These are phyloP conservation scores for Exidia glandulosa DNA, from an alignment of 768 basidiomycete genomes.

Conservation along the genomic window DNA sequence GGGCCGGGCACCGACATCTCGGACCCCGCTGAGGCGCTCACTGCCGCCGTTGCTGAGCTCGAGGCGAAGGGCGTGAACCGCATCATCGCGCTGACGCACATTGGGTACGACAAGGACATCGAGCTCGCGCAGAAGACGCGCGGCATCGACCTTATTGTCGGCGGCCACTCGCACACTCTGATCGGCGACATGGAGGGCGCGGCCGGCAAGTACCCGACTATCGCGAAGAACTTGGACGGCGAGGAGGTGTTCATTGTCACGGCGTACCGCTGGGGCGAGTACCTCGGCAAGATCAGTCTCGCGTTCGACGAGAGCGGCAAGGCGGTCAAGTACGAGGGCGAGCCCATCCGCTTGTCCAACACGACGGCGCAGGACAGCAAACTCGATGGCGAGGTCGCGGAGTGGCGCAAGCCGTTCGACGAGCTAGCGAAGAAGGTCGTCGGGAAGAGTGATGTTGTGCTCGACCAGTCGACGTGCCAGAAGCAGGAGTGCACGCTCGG, in stretches of 20 bases:
- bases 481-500: slow-evolving; percentile 33
- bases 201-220: slow-evolving; percentile 34
- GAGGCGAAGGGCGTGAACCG: slow-evolving; percentile 23
- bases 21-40: slow-evolving; percentile 26
- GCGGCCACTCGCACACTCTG: slow-evolving; percentile 37
- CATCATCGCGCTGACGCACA: slow-evolving; percentile 35
- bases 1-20: slow-evolving; percentile 28
- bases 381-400: slow-evolving; percentile 27
- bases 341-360: slow-evolving; percentile 32
- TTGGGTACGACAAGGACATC: slow-evolving; percentile 34
- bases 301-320: slow-evolving; percentile 28
- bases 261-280: slow-evolving; percentile 35
- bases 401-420: slow-evolving; percentile 30
- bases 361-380: slow-evolving; percentile 23
- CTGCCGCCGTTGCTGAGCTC: slow-evolving; percentile 27
- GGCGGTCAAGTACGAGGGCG: slow-evolving; percentile 30
- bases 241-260: slow-evolving; percentile 40
- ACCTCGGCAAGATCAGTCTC: slow-evolving; percentile 34
- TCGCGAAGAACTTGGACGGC: slow-evolving; percentile 29
- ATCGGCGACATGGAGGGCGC: slow-evolving; percentile 30
- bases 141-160: slow-evolving; percentile 31
- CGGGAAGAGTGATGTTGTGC: slow-evolving; percentile 23
- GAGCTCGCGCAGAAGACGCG: slow-evolving; percentile 27
- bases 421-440: slow-evolving; percentile 24
- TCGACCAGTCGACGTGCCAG: slow-evolving; percentile 31